Base-by-base conservation (phyloP, 352 stramenopile genomes). In the Globisporangium cylindrosporum region DNA sequence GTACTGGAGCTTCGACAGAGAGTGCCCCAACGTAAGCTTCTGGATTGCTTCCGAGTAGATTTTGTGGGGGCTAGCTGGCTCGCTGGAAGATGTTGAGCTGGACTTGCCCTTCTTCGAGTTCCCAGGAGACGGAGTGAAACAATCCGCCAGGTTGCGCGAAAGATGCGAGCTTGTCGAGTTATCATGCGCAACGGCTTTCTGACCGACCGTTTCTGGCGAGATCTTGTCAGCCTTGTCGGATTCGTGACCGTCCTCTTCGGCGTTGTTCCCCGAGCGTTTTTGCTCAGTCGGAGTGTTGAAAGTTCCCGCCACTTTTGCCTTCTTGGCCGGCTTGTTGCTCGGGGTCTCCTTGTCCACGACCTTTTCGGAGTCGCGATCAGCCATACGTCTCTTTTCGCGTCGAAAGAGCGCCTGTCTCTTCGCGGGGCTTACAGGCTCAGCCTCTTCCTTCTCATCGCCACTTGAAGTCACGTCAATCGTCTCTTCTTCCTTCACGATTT, bases 121-220 rank as follows among this genome's bases (percentile, higher is more conserved):
- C 8, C 61, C 49, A 12, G 85, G 81, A 32, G 85, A 91, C n/a
- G 85, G 85, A n/a, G 85, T 93, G 64, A 93, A 89, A 57, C 72
- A 78, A 57, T 87, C 80, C 0, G 72, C 73, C 18, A 89, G 69
- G 27, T 81, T 89, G 24, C 81, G 77, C 36, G 80, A 64, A 34
- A 75, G 62, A 22, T 29, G 53, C 38, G 68, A 62, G 41, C 18
- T 12, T 62, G 74, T 62, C 24, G 48, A n/a, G 32, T 49, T 77
- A 59, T 70, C 70, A 24, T 74, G 62, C 12, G 66, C 72, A 20
- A 25, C 7, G 5, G 77, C 72, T 62, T 84, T 84, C 24, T 61
- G 22, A 49, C 57, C 71, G 15, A 53, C 64, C 36, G 73, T 64
- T 32, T 85, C 78, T 0, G 80, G 80, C 0, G 80, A 88, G 36